phyloP scores from a whole-genome alignment of 805 yeast genomes.

The Yamadazyma scolyti region DNA sequence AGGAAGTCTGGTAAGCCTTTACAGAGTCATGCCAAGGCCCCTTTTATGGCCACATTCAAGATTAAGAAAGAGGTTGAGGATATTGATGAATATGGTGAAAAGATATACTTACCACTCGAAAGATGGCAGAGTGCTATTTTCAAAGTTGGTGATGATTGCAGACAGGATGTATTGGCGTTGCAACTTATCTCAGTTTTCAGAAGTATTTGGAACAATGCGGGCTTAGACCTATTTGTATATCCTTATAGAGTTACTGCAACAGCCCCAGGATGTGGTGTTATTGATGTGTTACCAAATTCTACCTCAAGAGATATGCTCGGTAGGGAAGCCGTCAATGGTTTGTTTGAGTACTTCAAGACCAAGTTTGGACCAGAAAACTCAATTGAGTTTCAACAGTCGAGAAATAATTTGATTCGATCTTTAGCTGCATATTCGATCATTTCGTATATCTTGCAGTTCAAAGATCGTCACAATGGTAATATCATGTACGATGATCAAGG shows the following conservation, averaged over 20 bases:
- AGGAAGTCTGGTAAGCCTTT: constrained; percentile 90
- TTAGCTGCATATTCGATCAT: constrained; percentile 92
- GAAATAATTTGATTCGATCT: constrained; percentile 89
- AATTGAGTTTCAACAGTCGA: constrained; percentile 83
- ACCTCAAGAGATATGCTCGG: constrained; percentile 98
- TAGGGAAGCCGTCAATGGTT: constrained; percentile 96
- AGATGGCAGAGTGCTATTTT: constrained; percentile 94
- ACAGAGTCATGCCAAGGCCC: constrained; percentile 98
- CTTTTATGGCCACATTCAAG: constrained; percentile 93
- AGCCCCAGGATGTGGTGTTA: constrained; percentile 98
- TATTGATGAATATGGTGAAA: constrained; percentile 36
- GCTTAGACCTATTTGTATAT: constrained; percentile 85
- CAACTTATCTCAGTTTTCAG: constrained; percentile 90
- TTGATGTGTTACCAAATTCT: constrained; percentile 94
- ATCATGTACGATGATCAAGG: constrained; percentile 96
- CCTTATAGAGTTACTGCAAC: constrained; percentile 97
- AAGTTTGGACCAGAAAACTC: constrained; percentile 95
- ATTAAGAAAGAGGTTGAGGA: constrained; percentile 57
- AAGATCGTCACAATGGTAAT: constrained; percentile 98
- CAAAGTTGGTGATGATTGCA: constrained; percentile 98
- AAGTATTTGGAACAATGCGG: constrained; percentile 83
- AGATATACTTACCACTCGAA: constrained; percentile 43
- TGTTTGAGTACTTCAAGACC: constrained; percentile 85
- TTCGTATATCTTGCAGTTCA: constrained; percentile 86
- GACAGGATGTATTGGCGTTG: constrained; percentile 93